phyloP scores from a whole-genome alignment of 495 filamentous ascomycete species.

The Penicillium manginii region DNA sequence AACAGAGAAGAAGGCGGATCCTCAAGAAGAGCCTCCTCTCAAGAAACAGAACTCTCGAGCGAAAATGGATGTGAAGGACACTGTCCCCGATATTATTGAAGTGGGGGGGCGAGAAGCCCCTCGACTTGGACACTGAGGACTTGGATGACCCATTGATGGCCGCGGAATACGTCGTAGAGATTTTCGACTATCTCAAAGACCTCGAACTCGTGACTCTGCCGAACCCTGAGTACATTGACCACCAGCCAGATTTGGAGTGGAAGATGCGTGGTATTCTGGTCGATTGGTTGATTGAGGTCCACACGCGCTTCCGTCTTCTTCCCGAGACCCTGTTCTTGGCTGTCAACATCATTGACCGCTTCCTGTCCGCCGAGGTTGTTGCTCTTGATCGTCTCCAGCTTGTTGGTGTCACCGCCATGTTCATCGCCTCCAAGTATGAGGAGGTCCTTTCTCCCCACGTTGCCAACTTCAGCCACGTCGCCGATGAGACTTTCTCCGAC shows the following conservation, averaged over 20 bases:
- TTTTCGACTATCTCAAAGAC: conserved; percentile 93
- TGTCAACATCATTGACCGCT: conserved; percentile 98
- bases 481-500: conserved; percentile 96
- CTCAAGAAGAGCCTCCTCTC: conserved; percentile 61
- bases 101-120: conserved; percentile 18
- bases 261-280: conserved; percentile 97
- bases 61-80: too few species aligned
- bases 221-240: conserved; percentile 91
- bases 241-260: conserved; percentile 94
- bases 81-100: too few species aligned
- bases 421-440: conserved; percentile 98
- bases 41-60: conserved; percentile 53
- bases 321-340: conserved; percentile 98
- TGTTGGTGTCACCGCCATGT: conserved; percentile 96
- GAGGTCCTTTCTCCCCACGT: conserved; percentile 97
- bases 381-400: conserved; percentile 93
- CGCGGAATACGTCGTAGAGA: conserved; percentile 94
- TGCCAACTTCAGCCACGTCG: conserved; percentile 93
- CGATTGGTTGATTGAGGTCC: conserved; percentile 98
- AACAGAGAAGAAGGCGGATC: conserved; percentile 25
- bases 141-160: conserved; percentile 94
- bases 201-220: conserved; percentile 83
- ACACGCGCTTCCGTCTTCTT: conserved; percentile 93
- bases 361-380: conserved; percentile 90
- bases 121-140: conserved; percentile 82